Evolutionary conservation across 1,284 basidiomycete species (phyloP).

Genomic region (Wolfiporia cocos): DNA sequence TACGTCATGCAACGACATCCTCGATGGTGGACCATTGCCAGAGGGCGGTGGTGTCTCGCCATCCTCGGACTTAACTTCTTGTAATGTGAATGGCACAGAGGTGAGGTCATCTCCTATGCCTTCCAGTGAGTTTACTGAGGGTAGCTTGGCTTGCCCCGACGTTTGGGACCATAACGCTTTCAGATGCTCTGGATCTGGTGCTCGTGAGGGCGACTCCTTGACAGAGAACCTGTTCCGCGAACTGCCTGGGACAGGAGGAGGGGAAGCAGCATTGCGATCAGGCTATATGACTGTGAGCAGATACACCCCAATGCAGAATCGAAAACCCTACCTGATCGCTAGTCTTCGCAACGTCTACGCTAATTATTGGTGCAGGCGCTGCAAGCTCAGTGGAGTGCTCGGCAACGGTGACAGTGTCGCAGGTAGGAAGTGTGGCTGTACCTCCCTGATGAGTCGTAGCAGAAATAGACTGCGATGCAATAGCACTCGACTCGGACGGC

Average conservation of each 20-base stretch:
- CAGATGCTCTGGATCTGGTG: slow-evolving; percentile 71
- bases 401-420: too few species aligned
- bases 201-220: slow-evolving; percentile 60
- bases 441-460: not conserved
- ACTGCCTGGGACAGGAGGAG: slow-evolving; percentile 34
- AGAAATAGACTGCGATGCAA: slow-evolving; percentile 12
- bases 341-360: slow-evolving; percentile 6
- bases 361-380: too few species aligned
- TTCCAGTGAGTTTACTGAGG: slow-evolving; percentile 71
- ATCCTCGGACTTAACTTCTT: slow-evolving; percentile 78
- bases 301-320: too few species aligned
- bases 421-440: too few species aligned
- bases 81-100: slow-evolving; percentile 66
- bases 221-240: slow-evolving; percentile 64
- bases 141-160: slow-evolving; percentile 54
- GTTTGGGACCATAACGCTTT: slow-evolving; percentile 82
- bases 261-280: slow-evolving; percentile 44
- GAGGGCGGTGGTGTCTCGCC: slow-evolving; percentile 73
- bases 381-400: too few species aligned
- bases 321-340: too few species aligned
- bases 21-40: slow-evolving; percentile 47
- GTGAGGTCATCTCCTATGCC: slow-evolving; percentile 75
- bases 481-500: slow-evolving; percentile 1
- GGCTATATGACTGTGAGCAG: slow-evolving; percentile 24
- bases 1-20: slow-evolving; percentile 75